Evolutionary conservation across 257 asterid species (phyloP).

Genomic region (Scutellaria galericulata): DNA sequence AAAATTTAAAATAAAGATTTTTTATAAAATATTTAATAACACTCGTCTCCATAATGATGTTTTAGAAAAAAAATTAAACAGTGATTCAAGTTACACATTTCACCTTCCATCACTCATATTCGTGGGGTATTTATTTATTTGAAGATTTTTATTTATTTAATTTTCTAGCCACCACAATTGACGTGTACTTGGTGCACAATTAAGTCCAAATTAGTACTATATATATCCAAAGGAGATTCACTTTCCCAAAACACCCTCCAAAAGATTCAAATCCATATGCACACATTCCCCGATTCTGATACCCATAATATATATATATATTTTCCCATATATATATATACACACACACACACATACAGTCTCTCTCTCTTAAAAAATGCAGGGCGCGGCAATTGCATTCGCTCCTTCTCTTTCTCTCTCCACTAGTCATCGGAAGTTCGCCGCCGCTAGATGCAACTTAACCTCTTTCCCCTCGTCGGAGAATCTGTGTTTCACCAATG

Average conservation of each 20-base stretch:
- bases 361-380: constrained; percentile 52
- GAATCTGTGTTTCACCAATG: constrained; percentile 30
- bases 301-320: background rate
- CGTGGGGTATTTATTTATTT: too few relatives aligned
- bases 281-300: constrained; percentile 1
- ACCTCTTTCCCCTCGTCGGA: constrained; percentile 24
- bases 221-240: background rate
- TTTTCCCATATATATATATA: background rate
- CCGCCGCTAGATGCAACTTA: constrained; percentile 32
- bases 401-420: constrained; percentile 53
- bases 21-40: too few relatives aligned
- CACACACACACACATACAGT: background rate
- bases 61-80: too few relatives aligned
- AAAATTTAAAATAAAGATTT: too few relatives aligned
- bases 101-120: too few relatives aligned
- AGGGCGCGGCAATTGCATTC: constrained; percentile 63
- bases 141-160: too few relatives aligned
- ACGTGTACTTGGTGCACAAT: constrained; percentile 11
- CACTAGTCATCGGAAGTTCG: constrained; percentile 34
- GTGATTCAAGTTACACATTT: too few relatives aligned
- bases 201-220: background rate
- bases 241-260: background rate
- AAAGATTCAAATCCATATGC: background rate
- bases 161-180: background rate
- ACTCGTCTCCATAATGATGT: too few relatives aligned